phyloP scores from a whole-genome alignment of 495 filamentous ascomycete species.

The Sordaria brevicollis region DNA sequence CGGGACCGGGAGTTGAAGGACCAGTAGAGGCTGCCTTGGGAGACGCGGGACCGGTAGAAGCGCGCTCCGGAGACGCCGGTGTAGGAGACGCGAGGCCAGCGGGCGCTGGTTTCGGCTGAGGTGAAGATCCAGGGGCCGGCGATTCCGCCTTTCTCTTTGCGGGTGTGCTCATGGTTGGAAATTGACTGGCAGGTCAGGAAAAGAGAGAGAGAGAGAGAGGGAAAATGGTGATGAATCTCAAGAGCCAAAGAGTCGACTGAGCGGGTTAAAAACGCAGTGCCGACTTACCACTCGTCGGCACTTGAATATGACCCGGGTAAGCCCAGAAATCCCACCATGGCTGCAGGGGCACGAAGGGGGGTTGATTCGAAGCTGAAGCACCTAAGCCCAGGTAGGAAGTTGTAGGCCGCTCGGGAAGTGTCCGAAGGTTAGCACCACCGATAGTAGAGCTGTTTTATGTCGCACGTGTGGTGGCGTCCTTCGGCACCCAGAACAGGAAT shows the following conservation, averaged over 20 bases:
- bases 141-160: not conserved
- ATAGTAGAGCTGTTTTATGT: no score
- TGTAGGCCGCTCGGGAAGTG: not conserved
- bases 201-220: no score
- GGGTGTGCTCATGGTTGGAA: not conserved
- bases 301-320: not conserved
- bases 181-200: not conserved
- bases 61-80: no score
- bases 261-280: not conserved
- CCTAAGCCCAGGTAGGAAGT: not conserved
- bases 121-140: not conserved
- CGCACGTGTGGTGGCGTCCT: not conserved
- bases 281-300: not conserved
- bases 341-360: not conserved
- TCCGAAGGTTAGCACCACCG: not conserved
- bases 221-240: not conserved
- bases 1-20: no score
- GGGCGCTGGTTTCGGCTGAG: not conserved
- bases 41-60: no score
- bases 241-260: not conserved
- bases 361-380: not conserved
- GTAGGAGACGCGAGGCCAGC: no score
- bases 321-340: not conserved
- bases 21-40: no score
- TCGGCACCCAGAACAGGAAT: not conserved